Percentiles rank a stretch among this genome's conserved stretches.
phyloP scores from a whole-genome alignment of 805 yeast species.

The Yamadazyma insecticola region DNA sequence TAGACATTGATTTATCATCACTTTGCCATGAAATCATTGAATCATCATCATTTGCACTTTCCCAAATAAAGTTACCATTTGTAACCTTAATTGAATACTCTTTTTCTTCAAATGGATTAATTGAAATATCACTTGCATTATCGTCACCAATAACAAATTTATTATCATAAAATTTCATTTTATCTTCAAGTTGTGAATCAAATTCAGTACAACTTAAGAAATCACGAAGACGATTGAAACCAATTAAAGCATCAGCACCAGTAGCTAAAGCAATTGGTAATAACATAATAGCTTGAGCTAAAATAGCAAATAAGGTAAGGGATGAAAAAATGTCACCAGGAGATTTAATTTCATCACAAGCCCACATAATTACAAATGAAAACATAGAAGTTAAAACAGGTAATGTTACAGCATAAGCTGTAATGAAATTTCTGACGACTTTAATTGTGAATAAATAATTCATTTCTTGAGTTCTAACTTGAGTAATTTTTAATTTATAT shows the following conservation, averaged over 20 bases:
- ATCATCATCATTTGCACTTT: conserved; percentile 19
- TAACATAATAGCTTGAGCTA: conserved; percentile 41
- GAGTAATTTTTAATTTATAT: conserved; percentile 30
- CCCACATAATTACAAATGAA: conserved; percentile 42
- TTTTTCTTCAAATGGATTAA: conserved; percentile 3
- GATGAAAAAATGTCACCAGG: conserved; percentile 41
- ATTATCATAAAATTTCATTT: conserved; percentile 6
- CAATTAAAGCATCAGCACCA: conserved; percentile 42
- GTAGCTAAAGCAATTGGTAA: conserved; percentile 41
- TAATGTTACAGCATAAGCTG: conserved; percentile 41
- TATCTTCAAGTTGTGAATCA: conserved; percentile 10
- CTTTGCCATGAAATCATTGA: conserved; percentile 27
- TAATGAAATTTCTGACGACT: conserved; percentile 36
- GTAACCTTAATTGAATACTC: conserved; percentile 17
- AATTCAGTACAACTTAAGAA: conserved; percentile 23
- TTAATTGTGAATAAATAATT: conserved; percentile 36
- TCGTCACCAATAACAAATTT: conserved; percentile 9
- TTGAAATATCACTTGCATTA: neutral
- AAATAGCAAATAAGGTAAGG: conserved; percentile 36
- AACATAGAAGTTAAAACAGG: conserved; percentile 42
- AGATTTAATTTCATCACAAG: conserved; percentile 34
- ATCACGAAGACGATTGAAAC: conserved; percentile 26
- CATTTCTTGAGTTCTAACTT: conserved; percentile 39
- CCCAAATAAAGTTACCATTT: conserved; percentile 30
- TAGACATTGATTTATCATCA: conserved; percentile 9